A percentile compares a stretch with the other conserved stretches of the same genome.
phyloP scores from a whole-genome alignment of 805 yeast species.

The Saturnispora gosingensis region DNA sequence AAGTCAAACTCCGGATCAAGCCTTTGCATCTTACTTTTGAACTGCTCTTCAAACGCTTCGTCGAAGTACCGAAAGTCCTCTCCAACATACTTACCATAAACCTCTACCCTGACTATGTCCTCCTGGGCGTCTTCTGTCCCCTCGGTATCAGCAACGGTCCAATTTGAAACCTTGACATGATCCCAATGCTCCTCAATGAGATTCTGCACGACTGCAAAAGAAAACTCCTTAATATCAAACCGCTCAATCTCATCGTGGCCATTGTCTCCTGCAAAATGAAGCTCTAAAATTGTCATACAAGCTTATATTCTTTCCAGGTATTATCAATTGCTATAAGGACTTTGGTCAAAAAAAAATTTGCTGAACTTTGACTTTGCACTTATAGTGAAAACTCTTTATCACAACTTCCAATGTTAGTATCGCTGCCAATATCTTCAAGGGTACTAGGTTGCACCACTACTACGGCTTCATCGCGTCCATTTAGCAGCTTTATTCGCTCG shows the following conservation, averaged over 20 bases:
- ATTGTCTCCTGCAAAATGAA: not conserved
- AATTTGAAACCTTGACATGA: not conserved
- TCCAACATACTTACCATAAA: not conserved
- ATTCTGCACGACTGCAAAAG: not conserved
- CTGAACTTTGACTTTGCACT: not conserved
- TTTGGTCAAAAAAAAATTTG: not conserved
- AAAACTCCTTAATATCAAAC: not conserved
- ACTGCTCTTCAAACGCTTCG: not conserved
- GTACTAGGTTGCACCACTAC: not conserved
- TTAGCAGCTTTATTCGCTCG: slow-evolving; percentile 29
- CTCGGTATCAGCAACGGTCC: not conserved
- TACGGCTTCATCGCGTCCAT: slow-evolving; percentile 12
- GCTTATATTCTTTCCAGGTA: not conserved
- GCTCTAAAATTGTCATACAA: not conserved
- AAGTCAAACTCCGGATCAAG: not conserved
- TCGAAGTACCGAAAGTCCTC: not conserved
- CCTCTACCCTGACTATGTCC: not conserved
- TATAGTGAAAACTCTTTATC: not conserved
- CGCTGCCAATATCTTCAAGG: not conserved
- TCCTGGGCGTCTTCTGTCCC: not conserved
- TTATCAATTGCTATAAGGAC: not conserved
- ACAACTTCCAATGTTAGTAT: not conserved
- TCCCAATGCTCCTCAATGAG: not conserved
- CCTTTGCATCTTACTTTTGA: not conserved
- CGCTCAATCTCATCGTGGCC: not conserved